These are phyloP conservation scores for Brassica incana DNA, from an alignment of 345 rosid species.

Conservation along the genomic window DNA sequence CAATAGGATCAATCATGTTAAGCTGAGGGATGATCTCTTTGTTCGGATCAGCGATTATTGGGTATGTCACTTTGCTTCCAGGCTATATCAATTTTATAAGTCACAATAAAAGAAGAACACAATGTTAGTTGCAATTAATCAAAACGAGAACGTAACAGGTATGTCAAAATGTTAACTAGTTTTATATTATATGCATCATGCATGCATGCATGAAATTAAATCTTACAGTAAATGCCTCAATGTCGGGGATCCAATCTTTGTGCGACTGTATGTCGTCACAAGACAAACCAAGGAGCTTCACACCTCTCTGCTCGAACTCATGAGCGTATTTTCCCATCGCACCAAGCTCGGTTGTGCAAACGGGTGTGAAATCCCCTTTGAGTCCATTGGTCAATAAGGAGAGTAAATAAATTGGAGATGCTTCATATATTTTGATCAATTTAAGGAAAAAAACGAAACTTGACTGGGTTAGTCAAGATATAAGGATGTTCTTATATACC, in stretches of 20 bases:
- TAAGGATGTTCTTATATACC: constrained; percentile 32
- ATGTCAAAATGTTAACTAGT: background rate
- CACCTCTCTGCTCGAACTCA: constrained; percentile 62
- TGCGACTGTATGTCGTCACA: constrained; percentile 70
- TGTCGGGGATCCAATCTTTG: constrained; percentile 68
- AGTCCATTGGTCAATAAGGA: background rate
- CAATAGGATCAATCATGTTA: constrained; percentile 82
- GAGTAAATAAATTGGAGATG: background rate
- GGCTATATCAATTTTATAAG: constrained; percentile 35
- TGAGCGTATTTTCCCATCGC: constrained; percentile 54
- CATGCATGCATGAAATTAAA: background rate
- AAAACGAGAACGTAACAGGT: background rate
- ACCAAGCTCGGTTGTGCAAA: constrained; percentile 78
- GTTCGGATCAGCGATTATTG: constrained; percentile 70
- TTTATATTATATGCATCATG: background rate
- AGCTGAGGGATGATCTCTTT: constrained; percentile 58
- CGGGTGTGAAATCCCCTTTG: constrained; percentile 84
- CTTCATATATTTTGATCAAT: background rate
- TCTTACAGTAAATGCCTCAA: constrained; percentile 62
- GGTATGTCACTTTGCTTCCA: constrained; percentile 66
- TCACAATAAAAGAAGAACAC: background rate
- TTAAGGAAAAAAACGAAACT: background rate
- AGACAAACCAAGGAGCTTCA: constrained; percentile 76
- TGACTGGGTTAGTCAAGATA: background rate
- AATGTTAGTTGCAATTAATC: background rate